Conservation (phyloP, 2,329 filamentous ascomycete genomes). For the Clarireedia homoeocarpa region DNA sequence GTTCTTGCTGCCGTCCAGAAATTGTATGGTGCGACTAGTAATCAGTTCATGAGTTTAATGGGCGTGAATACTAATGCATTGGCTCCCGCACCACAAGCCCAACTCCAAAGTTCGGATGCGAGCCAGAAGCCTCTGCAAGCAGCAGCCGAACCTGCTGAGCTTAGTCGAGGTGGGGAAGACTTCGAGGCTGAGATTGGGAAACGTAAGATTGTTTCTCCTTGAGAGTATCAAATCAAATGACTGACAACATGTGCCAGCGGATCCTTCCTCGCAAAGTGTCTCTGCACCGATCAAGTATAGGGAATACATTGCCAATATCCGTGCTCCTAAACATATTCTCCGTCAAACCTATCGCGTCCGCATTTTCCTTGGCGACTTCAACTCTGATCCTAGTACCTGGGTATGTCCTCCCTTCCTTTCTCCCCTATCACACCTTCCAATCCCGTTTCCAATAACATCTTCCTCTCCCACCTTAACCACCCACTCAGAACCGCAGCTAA, state of each 20-base stretch:
- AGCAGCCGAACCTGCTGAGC: neutral
- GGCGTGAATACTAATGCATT: neutral
- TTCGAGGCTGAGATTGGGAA: slow-evolving; percentile 21
- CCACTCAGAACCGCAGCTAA: neutral
- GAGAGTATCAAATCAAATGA: neutral
- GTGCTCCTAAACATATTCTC: slow-evolving; percentile 30
- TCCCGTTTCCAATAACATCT: neutral
- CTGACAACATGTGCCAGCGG: neutral
- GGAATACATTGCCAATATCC: slow-evolving; percentile 32
- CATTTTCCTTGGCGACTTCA: slow-evolving; percentile 32
- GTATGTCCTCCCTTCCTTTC: neutral
- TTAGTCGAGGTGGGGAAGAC: slow-evolving; percentile 10
- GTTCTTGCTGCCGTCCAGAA: slow-evolving; percentile 14
- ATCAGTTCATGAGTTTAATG: slow-evolving; percentile 11
- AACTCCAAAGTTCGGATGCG: neutral
- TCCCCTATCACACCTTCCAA: neutral
- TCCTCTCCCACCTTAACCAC: slow-evolving; percentile 17
- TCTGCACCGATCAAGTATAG: slow-evolving; percentile 16
- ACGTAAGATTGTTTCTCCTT: slow-evolving; percentile 2
- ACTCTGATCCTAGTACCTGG: slow-evolving; percentile 25
- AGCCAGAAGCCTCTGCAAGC: neutral
- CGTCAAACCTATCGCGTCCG: slow-evolving; percentile 30
- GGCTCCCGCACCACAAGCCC: neutral
- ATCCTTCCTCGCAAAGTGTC: neutral
- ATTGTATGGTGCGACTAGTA: slow-evolving; percentile 17